Percentiles rank a stretch among this genome's conserved stretches.
These are phyloP conservation scores for Amylocystis lapponica DNA, from an alignment of 768 basidiomycete species.

Conservation along the genomic window DNA sequence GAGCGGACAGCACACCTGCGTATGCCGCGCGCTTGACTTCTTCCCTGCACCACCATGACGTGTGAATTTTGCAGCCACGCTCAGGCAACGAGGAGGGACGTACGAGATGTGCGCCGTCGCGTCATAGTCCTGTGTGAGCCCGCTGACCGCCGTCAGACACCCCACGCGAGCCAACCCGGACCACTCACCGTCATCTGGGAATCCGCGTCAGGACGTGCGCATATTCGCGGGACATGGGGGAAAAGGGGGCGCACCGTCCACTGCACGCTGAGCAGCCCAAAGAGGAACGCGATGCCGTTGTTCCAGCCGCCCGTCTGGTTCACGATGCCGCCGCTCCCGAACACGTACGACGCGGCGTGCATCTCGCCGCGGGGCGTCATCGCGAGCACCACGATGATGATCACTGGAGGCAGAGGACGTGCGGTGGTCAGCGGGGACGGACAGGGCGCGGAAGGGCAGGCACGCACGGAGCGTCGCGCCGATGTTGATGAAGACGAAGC, in stretches of 20 bases:
- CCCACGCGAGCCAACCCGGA: neutral
- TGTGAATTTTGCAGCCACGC: conserved; percentile 4
- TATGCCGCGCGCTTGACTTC: conserved; percentile 78
- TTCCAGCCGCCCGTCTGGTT: conserved; percentile 82
- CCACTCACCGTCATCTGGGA: conserved; percentile 51
- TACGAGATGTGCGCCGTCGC: conserved; percentile 81
- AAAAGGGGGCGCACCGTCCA: conserved; percentile 58
- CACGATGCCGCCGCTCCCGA: conserved; percentile 64
- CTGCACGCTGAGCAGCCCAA: conserved; percentile 82
- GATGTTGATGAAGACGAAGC: conserved; percentile 85
- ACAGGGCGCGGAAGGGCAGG: neutral
- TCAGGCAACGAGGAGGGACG: conserved; percentile 20
- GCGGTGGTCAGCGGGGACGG: neutral
- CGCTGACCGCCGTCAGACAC: conserved; percentile 3
- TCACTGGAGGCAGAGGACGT: conserved; percentile 39
- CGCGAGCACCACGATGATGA: conserved; percentile 79
- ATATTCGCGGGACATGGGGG: too few species aligned
- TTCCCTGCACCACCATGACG: conserved; percentile 39
- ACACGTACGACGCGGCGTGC: conserved; percentile 78
- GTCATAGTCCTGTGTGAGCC: conserved; percentile 56
- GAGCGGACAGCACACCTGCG: conserved; percentile 41
- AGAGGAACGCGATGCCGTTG: conserved; percentile 74
- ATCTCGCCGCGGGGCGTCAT: conserved; percentile 69
- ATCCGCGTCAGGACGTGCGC: neutral
- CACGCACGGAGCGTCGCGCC: conserved; percentile 63